Evolutionary conservation across 148 eudicot species (phyloP).

Genomic region (Salicornia ramosissima): DNA sequence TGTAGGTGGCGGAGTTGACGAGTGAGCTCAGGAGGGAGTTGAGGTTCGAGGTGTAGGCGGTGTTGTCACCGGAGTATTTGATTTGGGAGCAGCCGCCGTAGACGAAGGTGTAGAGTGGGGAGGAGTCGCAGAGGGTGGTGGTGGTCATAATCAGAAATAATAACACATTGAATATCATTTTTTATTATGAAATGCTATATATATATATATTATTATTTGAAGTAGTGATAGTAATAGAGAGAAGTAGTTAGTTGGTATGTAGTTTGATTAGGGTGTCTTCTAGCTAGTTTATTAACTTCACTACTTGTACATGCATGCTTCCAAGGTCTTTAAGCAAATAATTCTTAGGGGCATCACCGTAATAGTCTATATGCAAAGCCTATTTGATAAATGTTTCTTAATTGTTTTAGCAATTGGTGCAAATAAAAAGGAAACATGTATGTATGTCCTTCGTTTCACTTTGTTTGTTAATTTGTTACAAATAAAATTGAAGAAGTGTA

Average conservation of each 20-base stretch:
- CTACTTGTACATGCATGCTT: background rate
- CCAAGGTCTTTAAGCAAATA: background rate
- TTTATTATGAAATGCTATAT: slow-evolving; percentile 13
- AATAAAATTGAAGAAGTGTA: no score
- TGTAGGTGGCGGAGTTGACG: slow-evolving; percentile 54
- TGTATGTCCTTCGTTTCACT: no score
- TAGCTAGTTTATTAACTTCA: no score
- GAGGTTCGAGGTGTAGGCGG: slow-evolving; percentile 45
- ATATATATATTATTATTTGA: background rate
- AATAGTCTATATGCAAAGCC: background rate
- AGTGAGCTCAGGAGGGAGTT: slow-evolving; percentile 49
- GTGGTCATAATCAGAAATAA: slow-evolving; percentile 6
- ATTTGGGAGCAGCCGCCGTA: slow-evolving; percentile 53
- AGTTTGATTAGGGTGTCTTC: no score
- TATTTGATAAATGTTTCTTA: no score
- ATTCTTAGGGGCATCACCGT: background rate
- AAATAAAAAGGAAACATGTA: no score
- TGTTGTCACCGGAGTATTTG: slow-evolving; percentile 35
- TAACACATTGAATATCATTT: background rate
- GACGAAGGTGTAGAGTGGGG: slow-evolving; percentile 34
- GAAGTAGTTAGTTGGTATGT: background rate
- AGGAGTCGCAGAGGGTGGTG: slow-evolving; percentile 20
- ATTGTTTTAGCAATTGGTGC: no score
- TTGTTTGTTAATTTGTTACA: no score
- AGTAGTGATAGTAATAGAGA: slow-evolving; percentile 12